Evolutionary conservation across 2,329 filamentous ascomycete species (phyloP).

Genomic region (Claviceps fusiformis): DNA sequence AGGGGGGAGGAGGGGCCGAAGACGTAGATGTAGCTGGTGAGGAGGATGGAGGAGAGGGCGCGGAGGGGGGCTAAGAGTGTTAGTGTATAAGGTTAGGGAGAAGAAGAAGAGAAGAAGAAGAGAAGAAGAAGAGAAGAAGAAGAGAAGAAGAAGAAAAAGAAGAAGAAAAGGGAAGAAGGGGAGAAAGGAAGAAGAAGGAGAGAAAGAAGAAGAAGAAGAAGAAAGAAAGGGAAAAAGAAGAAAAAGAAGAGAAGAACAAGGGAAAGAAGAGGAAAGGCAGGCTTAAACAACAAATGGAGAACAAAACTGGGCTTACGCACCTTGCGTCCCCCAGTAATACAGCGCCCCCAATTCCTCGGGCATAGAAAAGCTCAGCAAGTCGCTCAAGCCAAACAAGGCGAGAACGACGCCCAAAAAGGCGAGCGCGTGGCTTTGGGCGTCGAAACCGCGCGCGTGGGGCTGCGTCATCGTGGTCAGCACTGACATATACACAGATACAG

Average conservation of each 20-base stretch:
- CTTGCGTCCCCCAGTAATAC: conserved; percentile 54
- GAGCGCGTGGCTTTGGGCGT: conserved; percentile 53
- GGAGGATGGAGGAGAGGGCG: conserved; percentile 44
- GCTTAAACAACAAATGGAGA: no score
- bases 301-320: conserved; percentile 23
- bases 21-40: conserved; percentile 52
- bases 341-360: conserved; percentile 51
- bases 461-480: conserved; percentile 16
- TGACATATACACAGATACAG: no score
- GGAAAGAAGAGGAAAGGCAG: no score
- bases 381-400: conserved; percentile 43
- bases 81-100: background rate
- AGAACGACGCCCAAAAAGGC: conserved; percentile 61
- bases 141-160: no score
- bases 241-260: no score
- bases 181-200: no score
- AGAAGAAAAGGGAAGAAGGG: no score
- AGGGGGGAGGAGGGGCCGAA: conserved; percentile 40
- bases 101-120: no score
- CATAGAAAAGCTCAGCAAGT: conserved; percentile 53
- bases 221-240: no score
- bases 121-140: no score
- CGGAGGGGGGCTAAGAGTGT: conserved; percentile 43
- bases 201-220: no score
- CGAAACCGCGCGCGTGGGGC: conserved; percentile 55